Percentiles rank a stretch among this genome's conserved stretches.
These are phyloP conservation scores for Alternaria infectoria DNA, from an alignment of 2,329 filamentous ascomycete genomes.

Conservation along the genomic window DNA sequence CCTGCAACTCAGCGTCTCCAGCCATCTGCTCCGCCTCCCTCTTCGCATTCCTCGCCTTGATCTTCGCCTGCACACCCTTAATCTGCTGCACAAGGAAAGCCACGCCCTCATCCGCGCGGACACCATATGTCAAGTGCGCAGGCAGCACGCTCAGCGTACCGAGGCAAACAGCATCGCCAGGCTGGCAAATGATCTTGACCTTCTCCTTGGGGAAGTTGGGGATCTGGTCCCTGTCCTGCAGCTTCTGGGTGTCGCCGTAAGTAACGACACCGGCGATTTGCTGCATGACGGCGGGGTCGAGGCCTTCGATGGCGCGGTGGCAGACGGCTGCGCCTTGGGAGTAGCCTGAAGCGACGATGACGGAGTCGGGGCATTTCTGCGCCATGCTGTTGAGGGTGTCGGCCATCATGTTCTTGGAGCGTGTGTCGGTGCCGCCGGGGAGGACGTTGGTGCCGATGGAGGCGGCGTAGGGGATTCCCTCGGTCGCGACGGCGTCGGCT, in stretches of 20 bases:
- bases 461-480: conserved; percentile 43
- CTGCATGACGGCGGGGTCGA: conserved; percentile 31
- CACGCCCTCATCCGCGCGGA: conserved; percentile 34
- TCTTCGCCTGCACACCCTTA: conserved; percentile 32
- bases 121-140: conserved; percentile 41
- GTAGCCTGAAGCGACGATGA: conserved; percentile 43
- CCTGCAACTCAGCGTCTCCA: neutral
- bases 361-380: conserved; percentile 38
- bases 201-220: conserved; percentile 51
- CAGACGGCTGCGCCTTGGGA: conserved; percentile 45
- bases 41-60: conserved; percentile 38
- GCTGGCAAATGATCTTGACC: conserved; percentile 57
- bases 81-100: conserved; percentile 38
- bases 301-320: conserved; percentile 41
- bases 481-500: conserved; percentile 35
- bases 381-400: conserved; percentile 35
- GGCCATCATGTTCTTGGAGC: conserved; percentile 28
- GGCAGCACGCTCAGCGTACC: conserved; percentile 49
- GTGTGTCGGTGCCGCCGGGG: conserved; percentile 36
- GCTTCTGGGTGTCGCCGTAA: conserved; percentile 56
- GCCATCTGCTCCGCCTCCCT: conserved; percentile 20
- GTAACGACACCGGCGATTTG: conserved; percentile 52
- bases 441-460: conserved; percentile 35
- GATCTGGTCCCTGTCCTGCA: conserved; percentile 50
- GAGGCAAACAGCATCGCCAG: conserved; percentile 59